A percentile compares a stretch with the other conserved stretches of the same genome.
Conservation (phyloP, 169 alveolate genomes). For the Plasmodium knowlesi region DNA sequence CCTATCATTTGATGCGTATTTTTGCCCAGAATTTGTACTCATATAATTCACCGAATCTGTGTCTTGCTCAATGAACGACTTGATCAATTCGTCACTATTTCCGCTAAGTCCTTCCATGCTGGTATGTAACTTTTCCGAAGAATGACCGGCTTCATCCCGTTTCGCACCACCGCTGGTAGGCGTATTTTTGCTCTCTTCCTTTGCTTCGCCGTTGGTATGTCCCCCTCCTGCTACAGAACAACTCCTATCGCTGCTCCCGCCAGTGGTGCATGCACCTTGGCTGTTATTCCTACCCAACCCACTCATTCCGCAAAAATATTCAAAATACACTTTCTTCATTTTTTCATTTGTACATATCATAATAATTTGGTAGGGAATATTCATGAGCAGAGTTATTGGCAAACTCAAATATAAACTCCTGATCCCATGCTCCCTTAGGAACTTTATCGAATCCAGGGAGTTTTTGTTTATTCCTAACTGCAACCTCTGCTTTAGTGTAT, state of each 20-base stretch:
- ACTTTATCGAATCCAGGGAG: conserved; percentile 70
- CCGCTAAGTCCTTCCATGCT: no score
- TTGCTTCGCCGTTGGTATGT: background rate
- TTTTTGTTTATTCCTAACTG: conserved; percentile 90
- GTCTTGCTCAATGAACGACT: conserved; percentile 10
- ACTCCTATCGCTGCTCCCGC: background rate
- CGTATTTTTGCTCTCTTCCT: background rate
- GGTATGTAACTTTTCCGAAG: background rate
- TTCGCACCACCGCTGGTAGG: background rate
- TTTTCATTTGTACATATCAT: conserved; percentile 94
- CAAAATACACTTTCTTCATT: conserved; percentile 84
- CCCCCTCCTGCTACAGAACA: background rate
- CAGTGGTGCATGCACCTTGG: background rate
- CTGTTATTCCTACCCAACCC: background rate
- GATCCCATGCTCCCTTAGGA: conserved; percentile 91
- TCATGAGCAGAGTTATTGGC: conserved; percentile 95
- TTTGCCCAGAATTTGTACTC: conserved; percentile 1
- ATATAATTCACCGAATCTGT: background rate
- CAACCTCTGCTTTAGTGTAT: conserved; percentile 95
- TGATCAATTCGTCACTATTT: conserved; percentile 2
- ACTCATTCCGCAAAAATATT: conserved; percentile 8
- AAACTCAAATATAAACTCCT: conserved; percentile 92
- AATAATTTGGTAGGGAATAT: conserved; percentile 94
- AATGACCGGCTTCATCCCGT: background rate
- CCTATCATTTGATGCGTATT: background rate